These are phyloP conservation scores for Kodamaea hsintzibuensis DNA, from an alignment of 805 yeast genomes.

Conservation along the genomic window DNA sequence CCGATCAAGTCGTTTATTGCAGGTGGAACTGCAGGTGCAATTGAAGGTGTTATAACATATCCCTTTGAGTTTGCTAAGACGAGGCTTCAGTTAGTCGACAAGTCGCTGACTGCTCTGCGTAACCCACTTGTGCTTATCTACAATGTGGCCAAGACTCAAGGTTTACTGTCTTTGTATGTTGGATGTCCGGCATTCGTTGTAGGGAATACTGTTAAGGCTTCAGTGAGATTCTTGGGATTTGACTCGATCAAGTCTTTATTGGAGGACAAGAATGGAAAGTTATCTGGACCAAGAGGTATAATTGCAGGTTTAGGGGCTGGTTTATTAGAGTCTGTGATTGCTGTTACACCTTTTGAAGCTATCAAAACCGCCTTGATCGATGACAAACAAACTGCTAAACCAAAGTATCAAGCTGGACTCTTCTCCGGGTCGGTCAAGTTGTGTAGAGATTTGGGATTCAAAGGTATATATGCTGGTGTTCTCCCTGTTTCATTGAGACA, in stretches of 20 bases:
- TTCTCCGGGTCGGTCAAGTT: conserved; percentile 63
- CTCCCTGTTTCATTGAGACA: conserved; percentile 94
- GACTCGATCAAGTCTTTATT: conserved; percentile 79
- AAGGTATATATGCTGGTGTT: conserved; percentile 85
- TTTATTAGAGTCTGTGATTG: conserved; percentile 82
- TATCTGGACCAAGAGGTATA: conserved; percentile 89
- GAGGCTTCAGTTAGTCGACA: conserved; percentile 77
- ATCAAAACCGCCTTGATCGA: conserved; percentile 95
- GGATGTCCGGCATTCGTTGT: conserved; percentile 97
- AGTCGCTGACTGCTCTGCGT: conserved; percentile 61
- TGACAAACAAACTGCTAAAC: conserved; percentile 76
- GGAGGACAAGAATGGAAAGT: conserved; percentile 80
- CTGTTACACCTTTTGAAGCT: conserved; percentile 96
- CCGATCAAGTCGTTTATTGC: conserved; percentile 85
- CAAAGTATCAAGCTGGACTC: conserved; percentile 71
- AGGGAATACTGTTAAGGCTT: conserved; percentile 95
- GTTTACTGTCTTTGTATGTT: conserved; percentile 75
- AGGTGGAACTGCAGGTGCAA: conserved; percentile 96
- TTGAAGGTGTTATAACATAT: conserved; percentile 88
- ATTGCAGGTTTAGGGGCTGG: conserved; percentile 99
- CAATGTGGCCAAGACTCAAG: conserved; percentile 75
- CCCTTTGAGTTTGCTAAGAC: conserved; percentile 98
- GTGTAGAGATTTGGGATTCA: conserved; percentile 74
- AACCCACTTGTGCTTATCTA: conserved; percentile 83
- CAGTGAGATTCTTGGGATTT: conserved; percentile 91